These are phyloP conservation scores for Spizellomyces sp. DNA, from an alignment of 192 early-diverging fungal genomes.

Conservation along the genomic window DNA sequence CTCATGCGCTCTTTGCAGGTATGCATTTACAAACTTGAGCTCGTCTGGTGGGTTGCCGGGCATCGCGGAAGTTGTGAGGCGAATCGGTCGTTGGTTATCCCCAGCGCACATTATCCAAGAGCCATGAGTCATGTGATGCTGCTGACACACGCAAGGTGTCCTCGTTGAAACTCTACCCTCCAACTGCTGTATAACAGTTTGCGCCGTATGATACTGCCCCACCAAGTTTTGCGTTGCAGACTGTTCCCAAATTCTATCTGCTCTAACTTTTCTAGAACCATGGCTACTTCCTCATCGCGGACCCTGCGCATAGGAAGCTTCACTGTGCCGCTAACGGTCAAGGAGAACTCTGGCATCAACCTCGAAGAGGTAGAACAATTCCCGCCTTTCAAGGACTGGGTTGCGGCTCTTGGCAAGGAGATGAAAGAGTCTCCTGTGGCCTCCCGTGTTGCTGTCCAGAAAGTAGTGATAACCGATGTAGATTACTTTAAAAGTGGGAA, in stretches of 20 bases:
- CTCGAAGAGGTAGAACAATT: conserved; percentile 47
- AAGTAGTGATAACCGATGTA: conserved; percentile 70
- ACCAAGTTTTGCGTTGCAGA: no score
- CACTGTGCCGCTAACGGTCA: conserved; percentile 3
- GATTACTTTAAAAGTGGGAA: conserved; percentile 66
- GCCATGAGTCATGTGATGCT: no score
- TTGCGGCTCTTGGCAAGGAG: conserved; percentile 41
- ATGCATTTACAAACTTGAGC: conserved; percentile 66
- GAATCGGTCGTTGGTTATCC: background rate
- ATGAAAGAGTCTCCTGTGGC: conserved; percentile 11
- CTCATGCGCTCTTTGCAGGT: conserved; percentile 83
- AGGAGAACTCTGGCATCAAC: background rate
- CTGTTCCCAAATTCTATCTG: no score
- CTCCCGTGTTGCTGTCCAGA: conserved; percentile 39
- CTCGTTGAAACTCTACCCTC: no score
- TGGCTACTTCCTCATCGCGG: background rate
- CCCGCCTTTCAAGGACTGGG: conserved; percentile 64
- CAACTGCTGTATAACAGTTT: no score
- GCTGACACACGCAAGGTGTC: no score
- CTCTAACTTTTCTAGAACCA: no score
- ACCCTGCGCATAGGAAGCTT: background rate
- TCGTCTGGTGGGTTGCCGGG: conserved; percentile 33
- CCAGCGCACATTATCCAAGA: no score
- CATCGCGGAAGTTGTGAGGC: background rate
- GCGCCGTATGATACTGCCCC: no score